A percentile compares a stretch with the other conserved stretches of the same genome.
Evolutionary conservation across 148 eudicot genomes (phyloP).

Genomic region (Pharnaceum exiguum): DNA sequence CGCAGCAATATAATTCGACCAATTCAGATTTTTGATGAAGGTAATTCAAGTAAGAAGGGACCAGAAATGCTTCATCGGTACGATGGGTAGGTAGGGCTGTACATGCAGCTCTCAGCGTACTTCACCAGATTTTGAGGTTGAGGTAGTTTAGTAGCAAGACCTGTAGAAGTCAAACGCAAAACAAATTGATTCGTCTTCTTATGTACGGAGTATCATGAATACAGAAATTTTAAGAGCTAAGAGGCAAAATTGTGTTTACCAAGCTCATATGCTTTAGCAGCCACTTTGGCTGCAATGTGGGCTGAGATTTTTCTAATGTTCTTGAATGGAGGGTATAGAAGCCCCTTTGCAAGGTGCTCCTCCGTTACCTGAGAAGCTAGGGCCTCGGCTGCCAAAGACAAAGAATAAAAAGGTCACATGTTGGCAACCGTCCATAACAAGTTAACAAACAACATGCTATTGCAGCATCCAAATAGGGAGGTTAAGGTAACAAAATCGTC

Average conservation of each 20-base stretch:
- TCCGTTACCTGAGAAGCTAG: slow-evolving; percentile 74
- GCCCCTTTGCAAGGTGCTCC: slow-evolving; percentile 79
- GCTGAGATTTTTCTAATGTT: slow-evolving; percentile 93
- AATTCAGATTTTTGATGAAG: neutral
- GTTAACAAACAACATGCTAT: no score
- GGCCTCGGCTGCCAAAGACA: slow-evolving; percentile 90
- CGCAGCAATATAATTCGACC: neutral
- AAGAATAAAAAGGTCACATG: slow-evolving; percentile 10
- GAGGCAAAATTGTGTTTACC: slow-evolving; percentile 45
- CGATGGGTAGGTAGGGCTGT: slow-evolving; percentile 68
- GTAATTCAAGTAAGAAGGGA: neutral
- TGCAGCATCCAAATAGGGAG: no score
- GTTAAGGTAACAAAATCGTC: no score
- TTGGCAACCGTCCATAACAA: neutral
- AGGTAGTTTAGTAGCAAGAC: slow-evolving; percentile 74
- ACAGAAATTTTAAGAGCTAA: no score
- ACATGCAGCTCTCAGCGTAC: slow-evolving; percentile 87
- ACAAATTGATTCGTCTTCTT: neutral
- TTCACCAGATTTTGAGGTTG: slow-evolving; percentile 62
- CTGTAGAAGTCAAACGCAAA: slow-evolving; percentile 18
- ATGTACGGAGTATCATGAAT: neutral
- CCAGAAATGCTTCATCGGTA: slow-evolving; percentile 40
- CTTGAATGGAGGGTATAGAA: slow-evolving; percentile 77
- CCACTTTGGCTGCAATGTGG: slow-evolving; percentile 88
- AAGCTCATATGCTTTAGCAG: slow-evolving; percentile 90